Conservation (phyloP, 768 basidiomycete genomes). For the Suillus spraguei region DNA sequence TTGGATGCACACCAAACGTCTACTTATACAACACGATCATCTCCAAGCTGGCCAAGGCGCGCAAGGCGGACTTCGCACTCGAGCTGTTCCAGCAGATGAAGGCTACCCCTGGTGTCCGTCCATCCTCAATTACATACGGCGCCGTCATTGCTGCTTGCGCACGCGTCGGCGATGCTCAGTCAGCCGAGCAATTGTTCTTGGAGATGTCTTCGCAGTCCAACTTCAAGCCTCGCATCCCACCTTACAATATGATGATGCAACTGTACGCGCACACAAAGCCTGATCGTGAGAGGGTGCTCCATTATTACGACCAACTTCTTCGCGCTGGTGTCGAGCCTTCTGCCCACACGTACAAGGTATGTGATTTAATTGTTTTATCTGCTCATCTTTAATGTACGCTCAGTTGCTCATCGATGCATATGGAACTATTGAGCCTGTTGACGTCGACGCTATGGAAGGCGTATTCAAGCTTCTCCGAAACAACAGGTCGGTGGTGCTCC, state of each 20-base stretch:
- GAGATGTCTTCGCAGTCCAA: conserved; percentile 78
- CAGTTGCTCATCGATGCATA: conserved; percentile 90
- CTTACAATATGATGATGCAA: conserved; percentile 99
- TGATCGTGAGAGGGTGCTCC: conserved; percentile 72
- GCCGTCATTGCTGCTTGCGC: conserved; percentile 94
- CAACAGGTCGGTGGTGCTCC: conserved; percentile 27
- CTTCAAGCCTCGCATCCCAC: conserved; percentile 89
- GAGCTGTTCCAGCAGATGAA: conserved; percentile 91
- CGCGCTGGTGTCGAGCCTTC: conserved; percentile 69
- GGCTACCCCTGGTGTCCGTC: conserved; percentile 48
- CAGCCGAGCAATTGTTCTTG: conserved; percentile 80
- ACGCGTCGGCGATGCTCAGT: conserved; percentile 82
- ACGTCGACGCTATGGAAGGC: conserved; percentile 68
- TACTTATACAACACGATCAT: conserved; percentile 98
- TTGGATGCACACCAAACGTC: conserved; percentile 74
- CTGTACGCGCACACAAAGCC: conserved; percentile 91
- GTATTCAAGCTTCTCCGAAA: conserved; percentile 66
- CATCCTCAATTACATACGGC: conserved; percentile 92
- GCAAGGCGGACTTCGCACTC: conserved; percentile 89
- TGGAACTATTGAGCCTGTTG: conserved; percentile 82
- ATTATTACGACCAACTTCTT: conserved; percentile 71
- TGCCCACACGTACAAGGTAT: conserved; percentile 92
- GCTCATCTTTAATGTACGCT: conserved; percentile 2
- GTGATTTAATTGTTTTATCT: conserved; percentile 17
- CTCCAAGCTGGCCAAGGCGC: conserved; percentile 91